Base-by-base conservation (phyloP, 2,329 filamentous ascomycete genomes). In the Pyrenophora teres region DNA sequence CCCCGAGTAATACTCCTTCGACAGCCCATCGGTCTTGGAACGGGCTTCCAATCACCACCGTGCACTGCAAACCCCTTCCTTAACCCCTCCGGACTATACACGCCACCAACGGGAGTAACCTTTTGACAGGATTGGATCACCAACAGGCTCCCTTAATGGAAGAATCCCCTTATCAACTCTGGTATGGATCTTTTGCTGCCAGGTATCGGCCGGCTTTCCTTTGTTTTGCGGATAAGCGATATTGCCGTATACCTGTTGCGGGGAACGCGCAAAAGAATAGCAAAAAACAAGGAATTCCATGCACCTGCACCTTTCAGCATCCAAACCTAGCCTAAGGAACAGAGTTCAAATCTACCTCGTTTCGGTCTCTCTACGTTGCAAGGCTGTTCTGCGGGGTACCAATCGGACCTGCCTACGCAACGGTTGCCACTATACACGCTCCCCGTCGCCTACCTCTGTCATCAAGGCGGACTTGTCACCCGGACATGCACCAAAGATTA, bases 261-360 rank as follows among this genome's bases (percentile, higher is more conserved):
- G 40, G 33, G n/a, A 39, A 21, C 10, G 25, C 30, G 21, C 49
- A 48, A 36, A 25, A 37, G 9, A 12, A 10, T 2, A 12, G 27
- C 46, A 30, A 36, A 51, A 38, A 48, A 52, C 37, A 41, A 56
- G 33, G 33, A 42, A 37, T 19, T 10, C 32, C 27, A 30, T 35
- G 19, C 33, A 7, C 39, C 32, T 18, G 25, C 6, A 27, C 25
- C 21, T 19, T 35, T 13, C 32, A 48, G 43, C 33, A 32, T 41
- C 50, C 36, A 49, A 43, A 40, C 19, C 32, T 40, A 40, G 23
- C 27, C 45, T 47, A 41, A 41, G 21, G 15, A 49, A 52, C 47
- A 55, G 35, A 49, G 47, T 57, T 57, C 41, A 40, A 31, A 23
- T 9, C 51, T 48, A 54, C 36, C n/a, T 38, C 35, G 46, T 50